Evolutionary conservation across 1,139 yeast species (phyloP), one percentile per base, ranked within the genome.

Genomic region (Debaryomyces singareniensis): DNA sequence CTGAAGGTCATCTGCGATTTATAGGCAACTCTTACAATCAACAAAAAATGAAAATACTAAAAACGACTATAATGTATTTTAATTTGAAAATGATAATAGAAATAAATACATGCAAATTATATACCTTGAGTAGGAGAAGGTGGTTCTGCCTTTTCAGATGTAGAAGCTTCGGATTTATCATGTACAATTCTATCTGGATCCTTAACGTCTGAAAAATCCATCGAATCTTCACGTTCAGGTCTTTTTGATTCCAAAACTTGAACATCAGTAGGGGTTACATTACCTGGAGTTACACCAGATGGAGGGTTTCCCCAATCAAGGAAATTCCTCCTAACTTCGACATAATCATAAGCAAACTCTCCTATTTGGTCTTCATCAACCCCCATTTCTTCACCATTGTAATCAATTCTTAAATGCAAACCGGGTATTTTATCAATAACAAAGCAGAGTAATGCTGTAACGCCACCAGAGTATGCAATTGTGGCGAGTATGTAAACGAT

Each of bases 291-390:
- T n/a, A 18, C 21, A 13, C 9, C 13, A 7, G 7, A 7, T 7
- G 20, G 22, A 3, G 40, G 40, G n/a, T 29, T 27, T 26, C 59
- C 62, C 71, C 71, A 84, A 43, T 86, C 84, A 49, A 83, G 71
- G 59, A 83, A 89, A 58, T 89, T 95, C 55, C 97, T 76, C 58
- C 97, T 75, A 13, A 89, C 95, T 63, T 91, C 98, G 35, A 91
- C 96, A 52, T 87, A 91, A 59, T 91, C 97, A 55, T 89, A 91
- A 14, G 98, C 98, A 61, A 91, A 91, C 58, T 91, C 97, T 32
- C 98, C 98, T 44, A 91, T 85, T 61, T 91, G 96, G 57, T 86
- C 95, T 55, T 91, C 97, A 55, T 91, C 98, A 60, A 87, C 75
- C 37, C 98, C 98, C 18, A 68, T 65, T 43, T 81, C 85, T 56